These are phyloP conservation scores for Lodderomyces theae DNA, from an alignment of 1,139 yeast species.

Conservation along the genomic window DNA sequence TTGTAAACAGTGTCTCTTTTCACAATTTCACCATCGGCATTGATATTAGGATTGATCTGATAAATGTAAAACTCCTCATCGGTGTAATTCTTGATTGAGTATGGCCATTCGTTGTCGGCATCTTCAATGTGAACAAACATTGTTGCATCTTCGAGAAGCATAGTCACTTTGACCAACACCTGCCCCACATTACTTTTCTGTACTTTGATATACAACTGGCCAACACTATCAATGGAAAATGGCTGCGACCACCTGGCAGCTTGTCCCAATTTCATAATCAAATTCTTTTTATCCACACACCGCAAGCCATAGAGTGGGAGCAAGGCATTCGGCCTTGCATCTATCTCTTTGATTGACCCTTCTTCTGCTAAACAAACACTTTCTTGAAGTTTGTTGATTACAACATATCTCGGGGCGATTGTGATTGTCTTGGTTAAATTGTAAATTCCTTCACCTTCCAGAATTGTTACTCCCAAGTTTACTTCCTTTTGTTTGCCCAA, in stretches of 20 bases:
- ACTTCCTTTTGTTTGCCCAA: conserved; percentile 62
- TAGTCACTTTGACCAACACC: conserved; percentile 65
- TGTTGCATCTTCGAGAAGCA: conserved; percentile 76
- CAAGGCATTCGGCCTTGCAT: conserved; percentile 47
- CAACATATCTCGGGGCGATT: conserved; percentile 77
- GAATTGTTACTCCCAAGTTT: conserved; percentile 69
- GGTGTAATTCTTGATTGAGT: conserved; percentile 83
- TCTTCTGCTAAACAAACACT: conserved; percentile 66
- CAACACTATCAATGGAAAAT: conserved; percentile 77
- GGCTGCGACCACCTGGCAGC: conserved; percentile 83
- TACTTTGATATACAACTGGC: conserved; percentile 73
- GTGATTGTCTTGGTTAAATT: conserved; percentile 74
- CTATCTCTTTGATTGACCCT: conserved; percentile 51
- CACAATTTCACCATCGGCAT: conserved; percentile 65
- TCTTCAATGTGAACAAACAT: conserved; percentile 71
- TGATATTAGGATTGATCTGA: conserved; percentile 80
- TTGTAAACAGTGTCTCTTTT: conserved; percentile 52
- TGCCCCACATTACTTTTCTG: conserved; percentile 64
- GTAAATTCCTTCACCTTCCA: conserved; percentile 88
- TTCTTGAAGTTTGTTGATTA: conserved; percentile 59
- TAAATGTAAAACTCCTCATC: conserved; percentile 79
- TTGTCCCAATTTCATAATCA: conserved; percentile 58
- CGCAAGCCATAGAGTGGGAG: conserved; percentile 68
- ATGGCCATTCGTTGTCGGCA: conserved; percentile 88
- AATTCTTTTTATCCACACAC: conserved; percentile 47